Percentiles rank a stretch among this genome's conserved stretches.
These are phyloP conservation scores for Coemansia erecta DNA, from an alignment of 192 early-diverging fungal genomes.

Conservation along the genomic window DNA sequence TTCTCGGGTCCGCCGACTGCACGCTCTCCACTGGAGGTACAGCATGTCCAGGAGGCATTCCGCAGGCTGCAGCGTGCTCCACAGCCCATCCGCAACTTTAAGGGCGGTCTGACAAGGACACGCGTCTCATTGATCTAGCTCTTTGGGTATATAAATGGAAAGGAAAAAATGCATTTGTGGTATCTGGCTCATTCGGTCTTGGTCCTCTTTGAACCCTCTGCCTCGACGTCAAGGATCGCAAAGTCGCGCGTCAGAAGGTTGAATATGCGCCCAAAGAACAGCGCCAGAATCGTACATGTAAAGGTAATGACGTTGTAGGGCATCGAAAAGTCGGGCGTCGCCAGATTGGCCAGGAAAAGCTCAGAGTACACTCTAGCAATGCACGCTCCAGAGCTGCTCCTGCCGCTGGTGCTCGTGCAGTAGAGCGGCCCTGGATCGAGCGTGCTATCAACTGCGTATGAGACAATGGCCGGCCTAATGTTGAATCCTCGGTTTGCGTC, in stretches of 20 bases:
- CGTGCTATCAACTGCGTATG: constrained; percentile 21
- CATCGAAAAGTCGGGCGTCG: constrained; percentile 98
- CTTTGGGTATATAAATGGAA: background rate
- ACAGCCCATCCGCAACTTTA: constrained; percentile 75
- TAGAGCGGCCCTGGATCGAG: background rate
- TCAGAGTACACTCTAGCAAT: constrained; percentile 74
- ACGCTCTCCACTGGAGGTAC: constrained; percentile 75
- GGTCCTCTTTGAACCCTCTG: background rate
- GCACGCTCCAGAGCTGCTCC: constrained; percentile 15
- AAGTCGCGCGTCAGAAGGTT: constrained; percentile 75
- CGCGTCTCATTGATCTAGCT: constrained; percentile 68
- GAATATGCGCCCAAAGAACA: constrained; percentile 95
- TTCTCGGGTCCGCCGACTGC: constrained; percentile 79
- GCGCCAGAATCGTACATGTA: constrained; percentile 90
- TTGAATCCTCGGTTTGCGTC: constrained; percentile 97
- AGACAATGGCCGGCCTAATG: constrained; percentile 72
- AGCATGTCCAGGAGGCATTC: constrained; percentile 94
- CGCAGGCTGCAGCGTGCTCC: constrained; percentile 72
- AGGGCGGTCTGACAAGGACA: constrained; percentile 70
- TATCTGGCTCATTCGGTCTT: background rate
- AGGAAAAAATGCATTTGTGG: background rate
- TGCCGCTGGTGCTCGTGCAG: background rate
- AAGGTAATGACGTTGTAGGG: constrained; percentile 99
- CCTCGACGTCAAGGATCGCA: constrained; percentile 26
- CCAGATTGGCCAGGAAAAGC: constrained; percentile 80